Conservation (phyloP, 768 basidiomycete species). For the Serpula lacrymans region DNA sequence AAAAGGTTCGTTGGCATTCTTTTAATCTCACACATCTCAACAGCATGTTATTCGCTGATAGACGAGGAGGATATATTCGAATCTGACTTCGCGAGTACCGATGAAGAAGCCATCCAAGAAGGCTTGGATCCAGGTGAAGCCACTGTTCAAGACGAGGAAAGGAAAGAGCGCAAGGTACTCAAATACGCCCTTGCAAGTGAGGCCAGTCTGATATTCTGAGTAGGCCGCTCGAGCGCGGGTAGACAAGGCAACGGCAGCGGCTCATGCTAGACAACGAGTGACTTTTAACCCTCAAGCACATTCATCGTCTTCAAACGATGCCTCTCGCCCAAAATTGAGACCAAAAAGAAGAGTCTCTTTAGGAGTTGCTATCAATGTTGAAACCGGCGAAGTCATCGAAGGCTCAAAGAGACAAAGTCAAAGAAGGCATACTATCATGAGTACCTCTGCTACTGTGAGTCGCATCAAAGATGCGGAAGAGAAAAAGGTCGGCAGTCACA, state of each 20-base stretch:
- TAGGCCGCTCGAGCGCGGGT: slow-evolving; percentile 55
- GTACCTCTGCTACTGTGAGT: slow-evolving; percentile 62
- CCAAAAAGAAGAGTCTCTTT: slow-evolving; percentile 51
- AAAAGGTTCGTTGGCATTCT: slow-evolving; percentile 45
- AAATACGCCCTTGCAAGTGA: background rate
- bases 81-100: slow-evolving; percentile 84
- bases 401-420: slow-evolving; percentile 51
- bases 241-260: slow-evolving; percentile 62
- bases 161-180: slow-evolving; percentile 32
- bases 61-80: slow-evolving; percentile 82
- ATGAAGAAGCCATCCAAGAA: slow-evolving; percentile 58
- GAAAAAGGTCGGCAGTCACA: slow-evolving; percentile 45
- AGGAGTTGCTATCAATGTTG: slow-evolving; percentile 52
- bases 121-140: slow-evolving; percentile 56
- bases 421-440: slow-evolving; percentile 67
- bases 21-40: too few species aligned
- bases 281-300: slow-evolving; percentile 61
- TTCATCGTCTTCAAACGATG: slow-evolving; percentile 25
- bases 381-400: slow-evolving; percentile 56
- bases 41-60: slow-evolving; percentile 21
- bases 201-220: background rate
- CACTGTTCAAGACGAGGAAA: slow-evolving; percentile 59
- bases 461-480: slow-evolving; percentile 63
- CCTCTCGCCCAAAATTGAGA: slow-evolving; percentile 21
- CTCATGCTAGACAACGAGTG: slow-evolving; percentile 61